A percentile compares a stretch with the other conserved stretches of the same genome.
Evolutionary conservation across 768 basidiomycete species (phyloP).

Genomic region (Dendrothele bispora): DNA sequence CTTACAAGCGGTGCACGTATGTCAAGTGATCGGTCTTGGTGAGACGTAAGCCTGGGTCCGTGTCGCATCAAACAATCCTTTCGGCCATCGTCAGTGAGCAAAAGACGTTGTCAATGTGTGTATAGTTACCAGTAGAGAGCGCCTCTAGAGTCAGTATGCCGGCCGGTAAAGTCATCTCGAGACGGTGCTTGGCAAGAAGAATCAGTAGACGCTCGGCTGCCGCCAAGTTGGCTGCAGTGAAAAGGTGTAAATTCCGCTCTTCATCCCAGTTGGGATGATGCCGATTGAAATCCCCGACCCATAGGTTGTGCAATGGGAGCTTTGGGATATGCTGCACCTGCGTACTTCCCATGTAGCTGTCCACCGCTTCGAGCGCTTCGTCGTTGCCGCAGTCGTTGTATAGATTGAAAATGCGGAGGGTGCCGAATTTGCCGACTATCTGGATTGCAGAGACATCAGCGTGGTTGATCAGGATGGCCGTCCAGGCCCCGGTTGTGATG

Average conservation of each 20-base stretch:
- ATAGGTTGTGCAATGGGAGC: not conserved
- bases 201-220: slow-evolving; percentile 15
- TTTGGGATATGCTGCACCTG: not conserved
- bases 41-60: no score
- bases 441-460: slow-evolving; percentile 20
- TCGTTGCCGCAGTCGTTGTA: slow-evolving; percentile 14
- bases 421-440: slow-evolving; percentile 4
- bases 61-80: no score
- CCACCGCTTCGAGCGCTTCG: slow-evolving; percentile 4
- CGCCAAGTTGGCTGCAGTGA: slow-evolving; percentile 3
- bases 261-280: slow-evolving; percentile 33
- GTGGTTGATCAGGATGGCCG: slow-evolving; percentile 14
- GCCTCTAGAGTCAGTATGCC: slow-evolving; percentile 23
- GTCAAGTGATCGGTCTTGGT: no score
- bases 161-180: slow-evolving; percentile 28
- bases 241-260: slow-evolving; percentile 16
- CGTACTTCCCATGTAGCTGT: not conserved
- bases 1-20: no score
- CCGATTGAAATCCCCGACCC: slow-evolving; percentile 29
- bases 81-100: no score
- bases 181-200: slow-evolving; percentile 16
- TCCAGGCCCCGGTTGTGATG: slow-evolving; percentile 18
- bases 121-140: slow-evolving; percentile 16
- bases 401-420: slow-evolving; percentile 7
- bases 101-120: no score